A percentile compares a stretch with the other conserved stretches of the same genome.
Conservation (phyloP, 768 basidiomycete genomes). For the Mycena alexandri region DNA sequence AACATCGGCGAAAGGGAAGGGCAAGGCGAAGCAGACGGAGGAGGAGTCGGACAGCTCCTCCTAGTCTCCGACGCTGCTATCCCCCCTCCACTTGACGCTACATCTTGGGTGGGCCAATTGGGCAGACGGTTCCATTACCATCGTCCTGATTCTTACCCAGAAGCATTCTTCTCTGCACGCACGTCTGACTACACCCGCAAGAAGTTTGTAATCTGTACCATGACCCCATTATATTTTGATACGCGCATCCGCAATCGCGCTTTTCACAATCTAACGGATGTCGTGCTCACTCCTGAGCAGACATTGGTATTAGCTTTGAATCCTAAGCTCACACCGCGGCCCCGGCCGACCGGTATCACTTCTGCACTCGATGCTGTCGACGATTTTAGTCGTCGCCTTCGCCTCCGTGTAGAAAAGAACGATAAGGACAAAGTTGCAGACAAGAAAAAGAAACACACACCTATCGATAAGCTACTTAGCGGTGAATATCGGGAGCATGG, state of each 20-base stretch:
- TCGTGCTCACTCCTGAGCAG: slow-evolving; percentile 1
- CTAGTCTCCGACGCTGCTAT: neutral
- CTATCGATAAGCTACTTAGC: neutral
- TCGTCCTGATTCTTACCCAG: neutral
- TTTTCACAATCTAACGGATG: neutral
- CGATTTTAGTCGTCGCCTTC: neutral
- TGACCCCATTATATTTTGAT: neutral
- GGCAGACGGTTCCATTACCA: neutral
- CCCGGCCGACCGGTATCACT: neutral
- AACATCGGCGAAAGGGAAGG: neutral
- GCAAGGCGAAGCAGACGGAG: neutral
- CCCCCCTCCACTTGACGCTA: neutral
- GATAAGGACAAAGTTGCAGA: neutral
- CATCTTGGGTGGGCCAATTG: neutral
- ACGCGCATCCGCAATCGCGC: neutral
- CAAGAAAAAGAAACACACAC: neutral
- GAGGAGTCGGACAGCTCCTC: neutral
- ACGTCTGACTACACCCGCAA: neutral
- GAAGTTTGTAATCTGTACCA: neutral
- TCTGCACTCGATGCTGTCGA: neutral
- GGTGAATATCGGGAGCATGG: neutral
- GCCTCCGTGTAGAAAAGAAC: neutral
- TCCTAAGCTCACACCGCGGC: neutral
- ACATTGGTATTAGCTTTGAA: neutral
- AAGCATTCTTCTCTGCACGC: neutral